phyloP scores from a whole-genome alignment of 2,329 filamentous ascomycete genomes.

The Neofusicoccum laricinum region DNA sequence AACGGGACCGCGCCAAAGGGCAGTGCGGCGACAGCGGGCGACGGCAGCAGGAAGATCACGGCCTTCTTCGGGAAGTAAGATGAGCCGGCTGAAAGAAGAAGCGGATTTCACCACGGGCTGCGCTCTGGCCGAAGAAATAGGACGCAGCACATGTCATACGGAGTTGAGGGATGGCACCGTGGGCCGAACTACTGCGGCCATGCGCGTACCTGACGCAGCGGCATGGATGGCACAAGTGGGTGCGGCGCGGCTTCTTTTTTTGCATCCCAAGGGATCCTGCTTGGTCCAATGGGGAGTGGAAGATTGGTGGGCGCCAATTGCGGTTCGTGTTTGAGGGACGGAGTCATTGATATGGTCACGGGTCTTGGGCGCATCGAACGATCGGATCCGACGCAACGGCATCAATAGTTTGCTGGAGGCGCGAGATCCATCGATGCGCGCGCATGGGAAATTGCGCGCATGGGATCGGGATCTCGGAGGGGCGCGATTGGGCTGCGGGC shows the following conservation, averaged over 20 bases:
- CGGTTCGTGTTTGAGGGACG: slow-evolving; percentile 4
- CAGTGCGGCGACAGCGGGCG: slow-evolving; percentile 22
- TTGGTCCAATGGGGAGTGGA: neutral
- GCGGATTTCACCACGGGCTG: neutral
- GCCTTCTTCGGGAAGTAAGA: slow-evolving; percentile 53
- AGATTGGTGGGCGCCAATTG: slow-evolving; percentile 8
- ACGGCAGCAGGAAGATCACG: slow-evolving; percentile 57
- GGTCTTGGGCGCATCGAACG: slow-evolving; percentile 7
- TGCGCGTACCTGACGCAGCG: neutral
- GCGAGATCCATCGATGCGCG: slow-evolving; percentile 1
- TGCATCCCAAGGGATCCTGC: neutral
- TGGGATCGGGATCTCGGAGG: slow-evolving; percentile 9
- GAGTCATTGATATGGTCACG: slow-evolving; percentile 15
- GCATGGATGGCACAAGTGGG: neutral
- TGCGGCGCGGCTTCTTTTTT: neutral
- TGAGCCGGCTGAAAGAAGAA: slow-evolving; percentile 3
- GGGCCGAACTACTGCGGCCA: neutral
- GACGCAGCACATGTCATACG: neutral
- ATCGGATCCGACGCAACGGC: slow-evolving; percentile 8
- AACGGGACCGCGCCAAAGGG: slow-evolving; percentile 43
- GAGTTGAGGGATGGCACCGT: neutral
- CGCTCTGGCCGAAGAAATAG: neutral
- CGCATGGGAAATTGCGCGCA: slow-evolving; percentile 14
- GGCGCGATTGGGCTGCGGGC: slow-evolving; percentile 11
- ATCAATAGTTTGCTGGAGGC: slow-evolving; percentile 12